These are phyloP conservation scores for Penicillium egyptiacum DNA, from an alignment of 495 filamentous ascomycete genomes.

Conservation along the genomic window DNA sequence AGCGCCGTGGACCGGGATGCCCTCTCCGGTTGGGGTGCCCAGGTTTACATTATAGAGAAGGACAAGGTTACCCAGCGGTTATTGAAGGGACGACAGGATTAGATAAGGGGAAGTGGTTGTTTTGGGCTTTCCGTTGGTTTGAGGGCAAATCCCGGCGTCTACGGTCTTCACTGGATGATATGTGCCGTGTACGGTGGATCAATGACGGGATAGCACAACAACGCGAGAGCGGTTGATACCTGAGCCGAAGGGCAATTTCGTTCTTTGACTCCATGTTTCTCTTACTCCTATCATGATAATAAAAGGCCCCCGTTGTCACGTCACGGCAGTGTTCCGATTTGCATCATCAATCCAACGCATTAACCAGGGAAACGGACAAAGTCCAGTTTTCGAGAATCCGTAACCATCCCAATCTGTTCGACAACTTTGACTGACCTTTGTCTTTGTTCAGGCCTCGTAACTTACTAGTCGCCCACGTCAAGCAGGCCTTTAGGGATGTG, in stretches of 20 bases:
- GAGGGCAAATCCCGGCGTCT: constrained; percentile 32
- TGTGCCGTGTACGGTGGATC: constrained; percentile 26
- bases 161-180: constrained; percentile 35
- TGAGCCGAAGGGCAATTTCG: constrained; percentile 12
- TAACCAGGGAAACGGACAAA: background rate
- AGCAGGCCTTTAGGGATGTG: background rate
- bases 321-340: constrained; percentile 44
- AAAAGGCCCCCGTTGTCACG: constrained; percentile 29
- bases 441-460: background rate
- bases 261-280: constrained; percentile 25
- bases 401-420: background rate
- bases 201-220: constrained; percentile 20
- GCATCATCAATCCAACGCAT: background rate
- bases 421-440: background rate
- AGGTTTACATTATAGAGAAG: constrained; percentile 99
- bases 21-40: constrained; percentile 94
- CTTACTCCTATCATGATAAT: constrained; percentile 34
- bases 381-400: background rate
- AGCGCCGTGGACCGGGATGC: constrained; percentile 97
- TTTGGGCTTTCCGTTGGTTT: constrained; percentile 32
- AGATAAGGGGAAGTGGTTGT: constrained; percentile 29
- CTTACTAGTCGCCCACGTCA: background rate
- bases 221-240: constrained; percentile 18
- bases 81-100: constrained; percentile 85
- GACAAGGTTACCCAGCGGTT: constrained; percentile 98